Evolutionary conservation across 2,329 filamentous ascomycete genomes (phyloP), one percentile per base, ranked within the genome.

Genomic region (Stagonosporopsis chrysanthemi): DNA sequence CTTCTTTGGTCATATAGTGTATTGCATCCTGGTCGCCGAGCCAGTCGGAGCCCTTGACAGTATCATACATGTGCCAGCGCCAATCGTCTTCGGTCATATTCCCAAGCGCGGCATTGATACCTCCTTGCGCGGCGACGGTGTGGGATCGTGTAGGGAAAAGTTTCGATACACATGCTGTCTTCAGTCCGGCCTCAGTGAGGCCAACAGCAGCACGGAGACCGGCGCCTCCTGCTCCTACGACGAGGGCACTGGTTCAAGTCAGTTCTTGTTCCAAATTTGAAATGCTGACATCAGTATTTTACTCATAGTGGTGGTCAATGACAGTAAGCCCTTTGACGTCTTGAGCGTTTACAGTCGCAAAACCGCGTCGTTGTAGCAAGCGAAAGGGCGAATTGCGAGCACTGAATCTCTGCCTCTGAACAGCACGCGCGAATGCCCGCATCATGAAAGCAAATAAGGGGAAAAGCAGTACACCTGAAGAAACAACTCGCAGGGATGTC

Each of bases 71-170:
- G 69, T 86, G 83, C 83, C 83, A 85, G 55, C 83, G 77, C 81
- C 82, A 86, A 62, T 85, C 82, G 68, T 86, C 83, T 63, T 80
- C 74, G 36, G 79, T 80, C 80, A 83, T 83, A 65, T 84, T 84
- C 62, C 82, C 83, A 15, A 86, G 73, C 3, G 83, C 83, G 9
- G 83, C 83, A 69, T 85, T 85, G 69, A 88, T 88, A 62, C 86
- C 86, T 61, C 86, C 86, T 75, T 88, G 86, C 23, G 86, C 86
- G n/a, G 86, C 86, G 56, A 88, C 86, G 11, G 86, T 88, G 74
- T 88, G 86, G 65, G 82, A 85, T 76, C 86, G 79, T 17, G 86
- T 88, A 29, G 84, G 84, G 72, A 88, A 88, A 31, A 88, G 78
- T 71, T 88, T 88, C 28, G 84, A 84, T 61, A 88, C 82, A 76